A percentile compares a stretch with the other conserved stretches of the same genome.
Evolutionary conservation across 2,329 filamentous ascomycete species (phyloP).

Genomic region (Calonectria crousiana): DNA sequence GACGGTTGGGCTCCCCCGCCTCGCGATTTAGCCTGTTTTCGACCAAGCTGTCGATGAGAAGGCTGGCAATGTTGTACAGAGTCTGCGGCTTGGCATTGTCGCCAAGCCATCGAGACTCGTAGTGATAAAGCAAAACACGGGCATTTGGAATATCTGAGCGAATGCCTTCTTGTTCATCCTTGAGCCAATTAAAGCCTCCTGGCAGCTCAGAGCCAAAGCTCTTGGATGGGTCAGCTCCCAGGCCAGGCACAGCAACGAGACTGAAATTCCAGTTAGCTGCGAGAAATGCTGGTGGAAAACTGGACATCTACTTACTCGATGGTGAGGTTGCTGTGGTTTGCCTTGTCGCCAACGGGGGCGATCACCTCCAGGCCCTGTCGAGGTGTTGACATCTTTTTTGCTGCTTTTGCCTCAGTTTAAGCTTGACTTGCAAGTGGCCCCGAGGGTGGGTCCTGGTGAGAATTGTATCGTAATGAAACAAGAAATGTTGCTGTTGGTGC

Average conservation of each 20-base stretch:
- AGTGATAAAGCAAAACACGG: constrained; percentile 18
- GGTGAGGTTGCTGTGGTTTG: constrained; percentile 9
- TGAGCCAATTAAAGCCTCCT: constrained; percentile 26
- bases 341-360: neutral
- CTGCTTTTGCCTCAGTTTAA: neutral
- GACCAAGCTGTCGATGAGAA: constrained; percentile 21
- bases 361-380: constrained; percentile 16
- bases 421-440: neutral
- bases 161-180: constrained; percentile 20
- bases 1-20: constrained; percentile 5
- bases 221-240: constrained; percentile 25
- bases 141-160: constrained; percentile 19
- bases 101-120: constrained; percentile 22
- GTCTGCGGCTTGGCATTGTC: constrained; percentile 21
- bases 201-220: constrained; percentile 21
- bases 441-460: too few species aligned
- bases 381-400: constrained; percentile 10
- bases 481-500: neutral
- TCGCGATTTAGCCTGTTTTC: constrained; percentile 17
- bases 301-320: constrained; percentile 1
- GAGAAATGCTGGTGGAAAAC: neutral
- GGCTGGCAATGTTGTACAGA: constrained; percentile 20
- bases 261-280: neutral
- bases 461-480: neutral
- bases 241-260: constrained; percentile 16